Base-by-base conservation (phyloP, 768 basidiomycete species). In the Saitozyma sp. region DNA sequence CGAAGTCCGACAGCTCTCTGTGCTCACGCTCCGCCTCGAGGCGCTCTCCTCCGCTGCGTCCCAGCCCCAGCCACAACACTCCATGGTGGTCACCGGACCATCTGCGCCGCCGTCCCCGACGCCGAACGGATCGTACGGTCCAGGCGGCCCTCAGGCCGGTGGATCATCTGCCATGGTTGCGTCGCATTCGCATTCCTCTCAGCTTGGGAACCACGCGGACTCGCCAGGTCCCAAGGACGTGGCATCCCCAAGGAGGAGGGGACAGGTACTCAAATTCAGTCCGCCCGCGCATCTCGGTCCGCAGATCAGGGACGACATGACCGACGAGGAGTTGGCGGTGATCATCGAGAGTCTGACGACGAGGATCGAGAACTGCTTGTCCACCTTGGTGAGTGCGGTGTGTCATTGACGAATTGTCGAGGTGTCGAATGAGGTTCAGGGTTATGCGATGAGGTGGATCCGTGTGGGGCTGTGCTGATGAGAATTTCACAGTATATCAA, bases 1-100 rank as follows among this genome's bases (percentile, higher is more conserved):
- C 13, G 88, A 91, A 76, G 86, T 92, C 73, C 84, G 84, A 54
- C 85, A 89, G 62, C 80, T 97, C 51, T 89, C 87, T 0, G 70
- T 86, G 65, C 76, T 94, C 10, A 88, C 89, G 72, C 81, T 94
- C 20, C 86, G 92, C 5, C 82, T 93, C 39, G 92, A 97, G 79
- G 85, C 89, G 3, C 83, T 92, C 17, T 56, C 55, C 55, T 43
- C 37, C 16, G 51, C 51, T 14, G 51, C 17, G 29, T 37, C 46
- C 20, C 29, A 29, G 29, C 29, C 29, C 5, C 29, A 29, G 29
- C 29, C 29, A 29, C 29, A 29, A 29, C 29, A 29, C 29, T 29
- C 29, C 29, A 29, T 29, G 29, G 5, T 29, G 29, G 29, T 29
- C 29, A 29, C 29, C 29, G 29, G 29, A 29, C 29, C 29, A 29